A percentile compares a stretch with the other conserved stretches of the same genome.
Conservation (phyloP, 2,329 filamentous ascomycete genomes). For the Didymella sp. region DNA sequence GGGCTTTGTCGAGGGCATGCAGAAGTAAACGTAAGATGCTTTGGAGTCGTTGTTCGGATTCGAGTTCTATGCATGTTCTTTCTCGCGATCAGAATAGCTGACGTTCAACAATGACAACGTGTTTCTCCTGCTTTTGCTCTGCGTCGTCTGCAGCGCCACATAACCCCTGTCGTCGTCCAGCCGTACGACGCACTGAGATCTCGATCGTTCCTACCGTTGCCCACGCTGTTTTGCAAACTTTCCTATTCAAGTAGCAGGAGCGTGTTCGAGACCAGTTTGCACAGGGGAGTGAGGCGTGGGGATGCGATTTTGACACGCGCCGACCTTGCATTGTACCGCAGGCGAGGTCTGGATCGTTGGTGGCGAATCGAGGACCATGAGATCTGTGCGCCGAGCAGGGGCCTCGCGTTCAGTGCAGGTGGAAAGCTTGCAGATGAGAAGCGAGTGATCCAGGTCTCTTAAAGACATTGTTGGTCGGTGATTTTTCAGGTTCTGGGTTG, state of each 20-base stretch:
- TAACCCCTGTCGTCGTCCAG: not conserved
- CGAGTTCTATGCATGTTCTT: not conserved
- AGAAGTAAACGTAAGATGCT: slow-evolving; percentile 41
- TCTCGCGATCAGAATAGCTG: not conserved
- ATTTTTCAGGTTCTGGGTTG: too few relatives aligned
- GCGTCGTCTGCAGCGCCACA: not conserved
- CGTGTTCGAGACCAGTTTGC: not conserved
- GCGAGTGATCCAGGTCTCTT: too few relatives aligned
- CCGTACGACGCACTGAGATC: not conserved
- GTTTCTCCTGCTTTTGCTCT: not conserved
- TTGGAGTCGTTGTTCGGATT: not conserved
- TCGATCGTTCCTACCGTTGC: not conserved
- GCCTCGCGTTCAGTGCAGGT: too few relatives aligned
- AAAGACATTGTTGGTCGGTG: too few relatives aligned
- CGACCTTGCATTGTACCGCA: not conserved
- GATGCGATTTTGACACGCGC: too few relatives aligned
- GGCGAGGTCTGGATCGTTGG: not conserved
- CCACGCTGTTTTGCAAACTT: not conserved
- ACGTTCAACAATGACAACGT: not conserved
- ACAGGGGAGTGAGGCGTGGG: not conserved
- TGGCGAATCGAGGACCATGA: too few relatives aligned
- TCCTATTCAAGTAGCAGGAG: not conserved
- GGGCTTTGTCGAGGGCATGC: slow-evolving; percentile 91
- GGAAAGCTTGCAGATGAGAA: too few relatives aligned
- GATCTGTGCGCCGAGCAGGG: too few relatives aligned